phyloP scores from a whole-genome alignment of 2,329 filamentous ascomycete species.

The Claviceps monticola region DNA sequence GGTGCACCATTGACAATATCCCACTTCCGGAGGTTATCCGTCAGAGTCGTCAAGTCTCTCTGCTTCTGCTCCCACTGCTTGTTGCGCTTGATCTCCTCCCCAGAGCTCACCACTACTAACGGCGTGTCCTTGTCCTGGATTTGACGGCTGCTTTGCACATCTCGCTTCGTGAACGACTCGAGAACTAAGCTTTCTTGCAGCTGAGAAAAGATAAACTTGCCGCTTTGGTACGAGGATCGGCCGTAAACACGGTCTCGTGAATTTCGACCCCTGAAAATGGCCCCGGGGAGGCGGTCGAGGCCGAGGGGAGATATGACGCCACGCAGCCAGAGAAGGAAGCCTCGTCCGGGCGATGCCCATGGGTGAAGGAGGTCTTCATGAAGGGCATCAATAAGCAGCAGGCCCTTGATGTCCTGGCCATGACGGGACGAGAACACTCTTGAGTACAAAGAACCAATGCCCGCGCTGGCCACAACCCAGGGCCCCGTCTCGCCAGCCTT shows the following conservation, averaged over 20 bases:
- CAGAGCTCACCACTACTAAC: constrained; percentile 71
- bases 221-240: constrained; percentile 59
- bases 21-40: constrained; percentile 67
- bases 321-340: constrained; percentile 75
- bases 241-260: constrained; percentile 80
- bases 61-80: constrained; percentile 72
- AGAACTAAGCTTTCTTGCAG: constrained; percentile 89
- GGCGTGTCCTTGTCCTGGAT: constrained; percentile 69
- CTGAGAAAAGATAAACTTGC: constrained; percentile 78
- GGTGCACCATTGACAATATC: constrained; percentile 76
- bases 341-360: constrained; percentile 52
- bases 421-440: constrained; percentile 85
- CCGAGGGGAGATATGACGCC: constrained; percentile 81
- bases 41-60: constrained; percentile 68
- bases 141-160: constrained; percentile 62
- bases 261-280: constrained; percentile 67
- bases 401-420: constrained; percentile 55
- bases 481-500: constrained; percentile 71
- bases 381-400: constrained; percentile 76
- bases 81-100: constrained; percentile 51
- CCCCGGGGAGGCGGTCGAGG: constrained; percentile 64
- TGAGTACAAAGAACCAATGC: constrained; percentile 76
- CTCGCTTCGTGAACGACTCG: constrained; percentile 67
- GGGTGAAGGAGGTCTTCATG: constrained; percentile 73
- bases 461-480: constrained; percentile 77